Base-by-base conservation (phyloP, 2,329 filamentous ascomycete genomes). In the Trichoderma pleuroti region DNA sequence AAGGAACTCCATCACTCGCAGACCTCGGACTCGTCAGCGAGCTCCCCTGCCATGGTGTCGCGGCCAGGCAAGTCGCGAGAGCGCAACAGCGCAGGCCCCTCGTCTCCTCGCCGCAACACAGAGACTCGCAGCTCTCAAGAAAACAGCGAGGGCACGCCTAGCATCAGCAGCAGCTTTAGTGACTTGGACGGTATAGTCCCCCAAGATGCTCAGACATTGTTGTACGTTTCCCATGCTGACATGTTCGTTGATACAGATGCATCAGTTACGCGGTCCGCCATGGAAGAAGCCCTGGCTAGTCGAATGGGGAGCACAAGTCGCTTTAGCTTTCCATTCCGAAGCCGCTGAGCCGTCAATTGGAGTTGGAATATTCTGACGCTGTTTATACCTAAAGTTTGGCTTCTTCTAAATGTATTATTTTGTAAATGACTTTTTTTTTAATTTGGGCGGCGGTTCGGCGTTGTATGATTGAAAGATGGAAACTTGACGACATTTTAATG, bases 101-200 rank as follows among this genome's bases (percentile, higher is more conserved):
- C 88, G n/a, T 88, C 85, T 54, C 89, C 90, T 1, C 86, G 86
- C 26, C 85, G 89, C 28, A 86, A 86, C 16, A 84, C 86, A 8
- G 90, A 91, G 75, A 52, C 52, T 3, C 68, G 68, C 18, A 63
- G 83, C 59, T 87, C 86, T 1, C 84, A 85, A 14, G 89, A 91
- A 72, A 88, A 88, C 14, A 93, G 91, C 76, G 91, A 93, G 73
- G 91, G 91, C 16, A 91, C 90, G 16, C 91, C 91, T 1, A 93
- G 91, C 75, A 93, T 94, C 89, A 92, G 92, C 1, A 95, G 92
- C 78, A 94, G 92, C 75, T 96, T 93, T 76, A 95, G 92, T 80
- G 93, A 96, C 81, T 85, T 97, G 56, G 93, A 95, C 78, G 92
- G 92, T 88, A 83, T 72, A 79, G 75, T 71, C 56, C 28, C 62